These are phyloP conservation scores for Ophiostoma fasciatum DNA, from an alignment of 2,329 filamentous ascomycete species.

Conservation along the genomic window DNA sequence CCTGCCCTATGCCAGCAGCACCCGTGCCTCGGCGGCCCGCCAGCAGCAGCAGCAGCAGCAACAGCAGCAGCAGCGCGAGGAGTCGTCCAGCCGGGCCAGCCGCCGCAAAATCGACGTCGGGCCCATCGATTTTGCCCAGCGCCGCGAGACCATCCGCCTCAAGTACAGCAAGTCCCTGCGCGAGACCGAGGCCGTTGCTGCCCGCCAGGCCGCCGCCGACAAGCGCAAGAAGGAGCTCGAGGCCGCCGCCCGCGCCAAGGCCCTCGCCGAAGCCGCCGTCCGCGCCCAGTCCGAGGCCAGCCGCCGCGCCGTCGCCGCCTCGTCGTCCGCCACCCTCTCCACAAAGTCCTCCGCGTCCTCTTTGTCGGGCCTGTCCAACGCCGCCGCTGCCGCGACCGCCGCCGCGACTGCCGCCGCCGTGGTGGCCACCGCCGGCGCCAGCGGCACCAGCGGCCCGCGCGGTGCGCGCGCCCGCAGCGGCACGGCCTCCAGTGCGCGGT, in stretches of 20 bases:
- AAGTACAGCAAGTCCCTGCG: constrained; percentile 76
- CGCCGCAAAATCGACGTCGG: constrained; percentile 47
- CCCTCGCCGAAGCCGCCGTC: constrained; percentile 20
- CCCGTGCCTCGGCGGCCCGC: constrained; percentile 16
- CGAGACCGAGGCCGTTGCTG: constrained; percentile 50
- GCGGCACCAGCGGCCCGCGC: too few species aligned
- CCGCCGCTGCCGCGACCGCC: neutral
- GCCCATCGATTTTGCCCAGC: constrained; percentile 71
- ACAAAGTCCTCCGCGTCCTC: constrained; percentile 6
- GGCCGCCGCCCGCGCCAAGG: constrained; percentile 28
- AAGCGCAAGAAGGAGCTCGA: constrained; percentile 37
- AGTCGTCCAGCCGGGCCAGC: constrained; percentile 23
- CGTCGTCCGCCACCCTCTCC: constrained; percentile 6
- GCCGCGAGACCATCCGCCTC: constrained; percentile 67
- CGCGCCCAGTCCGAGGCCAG: constrained; percentile 16
- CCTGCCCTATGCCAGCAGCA: constrained; percentile 6
- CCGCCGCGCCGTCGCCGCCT: constrained; percentile 4
- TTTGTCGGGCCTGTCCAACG: constrained; percentile 2
- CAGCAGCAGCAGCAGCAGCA: too few species aligned
- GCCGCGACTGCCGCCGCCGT: constrained; percentile 6
- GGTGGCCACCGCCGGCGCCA: too few species aligned
- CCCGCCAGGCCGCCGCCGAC: constrained; percentile 37
- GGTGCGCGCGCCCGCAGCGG: neutral
- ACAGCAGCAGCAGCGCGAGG: too few species aligned
- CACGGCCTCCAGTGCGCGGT: neutral